Conservation (phyloP, 257 asterid species). For the Gynochthodes officinalis region DNA sequence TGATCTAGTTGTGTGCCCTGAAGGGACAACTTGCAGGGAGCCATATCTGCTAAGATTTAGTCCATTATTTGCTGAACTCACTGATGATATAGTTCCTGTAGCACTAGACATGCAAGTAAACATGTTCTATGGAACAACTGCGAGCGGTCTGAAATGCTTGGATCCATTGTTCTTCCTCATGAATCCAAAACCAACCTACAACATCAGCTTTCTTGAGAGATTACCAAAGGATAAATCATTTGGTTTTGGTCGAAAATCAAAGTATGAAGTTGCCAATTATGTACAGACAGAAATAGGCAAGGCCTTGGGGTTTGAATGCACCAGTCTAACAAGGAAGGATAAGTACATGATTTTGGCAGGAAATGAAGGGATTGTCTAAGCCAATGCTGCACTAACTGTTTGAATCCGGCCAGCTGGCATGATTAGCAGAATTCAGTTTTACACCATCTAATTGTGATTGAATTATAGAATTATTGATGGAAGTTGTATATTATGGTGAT, state of each 20-base stretch:
- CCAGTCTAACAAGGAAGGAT: slow-evolving; percentile 33
- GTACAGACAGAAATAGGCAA: slow-evolving; percentile 30
- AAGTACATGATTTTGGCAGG: slow-evolving; percentile 36
- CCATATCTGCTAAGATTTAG: slow-evolving; percentile 39
- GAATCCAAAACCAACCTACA: slow-evolving; percentile 30
- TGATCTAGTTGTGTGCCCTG: slow-evolving; percentile 33
- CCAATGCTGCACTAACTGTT: neutral
- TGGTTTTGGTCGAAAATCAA: slow-evolving; percentile 20
- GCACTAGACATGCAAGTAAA: slow-evolving; percentile 26
- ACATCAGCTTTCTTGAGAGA: slow-evolving; percentile 14
- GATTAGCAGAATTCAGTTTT: neutral
- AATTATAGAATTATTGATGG: neutral
- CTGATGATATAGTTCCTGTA: slow-evolving; percentile 31
- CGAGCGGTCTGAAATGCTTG: slow-evolving; percentile 30
- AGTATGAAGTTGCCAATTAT: slow-evolving; percentile 33
- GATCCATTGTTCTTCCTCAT: slow-evolving; percentile 35
- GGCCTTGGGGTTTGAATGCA: slow-evolving; percentile 32
- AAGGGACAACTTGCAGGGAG: slow-evolving; percentile 42
- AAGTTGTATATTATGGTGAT: neutral
- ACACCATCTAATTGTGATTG: neutral
- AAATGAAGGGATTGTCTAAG: slow-evolving; percentile 29
- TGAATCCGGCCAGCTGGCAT: too few relatives aligned
- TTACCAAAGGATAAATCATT: slow-evolving; percentile 3
- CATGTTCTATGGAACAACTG: slow-evolving; percentile 40
- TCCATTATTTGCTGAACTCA: slow-evolving; percentile 32